A percentile compares a stretch with the other conserved stretches of the same genome.
phyloP scores from a whole-genome alignment of 306 rosid genomes.

The cucumber (Cucumis sativus) region Cucumber_9930_V3 NC_026659.2:7319001-7319500 shows the following conservation, averaged over 20 bases:
- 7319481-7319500: too few relatives aligned
- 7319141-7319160: slow-evolving; percentile 23
- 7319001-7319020: slow-evolving; percentile 21
- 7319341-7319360: neutral
- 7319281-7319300: slow-evolving; percentile 31
- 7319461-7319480: too few relatives aligned
- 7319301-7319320: slow-evolving; percentile 15
- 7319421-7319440: too few relatives aligned
- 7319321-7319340: slow-evolving; percentile 3
- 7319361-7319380: too few relatives aligned
- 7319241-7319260: slow-evolving; percentile 29
- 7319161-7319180: slow-evolving; percentile 31
- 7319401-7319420: too few relatives aligned
- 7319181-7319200: slow-evolving; percentile 7
- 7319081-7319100: slow-evolving; percentile 10
- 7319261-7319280: slow-evolving; percentile 21
- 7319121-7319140: slow-evolving; percentile 22
- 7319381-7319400: too few relatives aligned
- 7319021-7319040: slow-evolving; percentile 25
- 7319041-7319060: slow-evolving; percentile 19
- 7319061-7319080: neutral
- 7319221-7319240: slow-evolving; percentile 30
- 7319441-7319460: too few relatives aligned
- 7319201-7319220: slow-evolving; percentile 27
- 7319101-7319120: slow-evolving; percentile 24